Conservation (phyloP, 306 rosid genomes). For the Comarum palustre region DNA sequence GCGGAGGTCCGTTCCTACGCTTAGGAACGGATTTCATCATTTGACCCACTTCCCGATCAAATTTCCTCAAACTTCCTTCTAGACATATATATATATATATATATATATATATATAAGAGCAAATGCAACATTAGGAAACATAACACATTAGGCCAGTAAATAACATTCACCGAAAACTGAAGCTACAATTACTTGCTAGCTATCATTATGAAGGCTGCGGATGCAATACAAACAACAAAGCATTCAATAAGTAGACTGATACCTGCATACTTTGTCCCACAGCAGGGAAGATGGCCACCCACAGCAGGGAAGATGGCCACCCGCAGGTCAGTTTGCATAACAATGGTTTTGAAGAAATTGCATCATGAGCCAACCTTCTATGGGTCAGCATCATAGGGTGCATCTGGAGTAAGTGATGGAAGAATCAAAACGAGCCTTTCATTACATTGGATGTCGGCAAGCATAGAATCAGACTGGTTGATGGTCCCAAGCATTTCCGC, state of each 20-base stretch:
- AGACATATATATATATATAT: too few relatives aligned
- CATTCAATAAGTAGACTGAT: not conserved
- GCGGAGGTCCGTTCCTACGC: too few relatives aligned
- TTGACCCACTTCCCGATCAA: too few relatives aligned
- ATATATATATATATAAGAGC: not conserved
- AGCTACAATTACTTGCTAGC: not conserved
- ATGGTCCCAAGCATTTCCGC: conserved; percentile 56
- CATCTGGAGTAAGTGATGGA: conserved; percentile 29
- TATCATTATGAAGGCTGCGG: not conserved
- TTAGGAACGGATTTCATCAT: too few relatives aligned
- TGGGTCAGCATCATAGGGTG: conserved; percentile 70
- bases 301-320: not conserved
- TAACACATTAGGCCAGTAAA: not conserved
- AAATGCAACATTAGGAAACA: not conserved
- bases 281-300: not conserved
- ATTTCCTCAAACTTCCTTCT: too few relatives aligned
- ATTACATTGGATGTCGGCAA: conserved; percentile 38
- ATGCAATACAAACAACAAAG: conserved; percentile 10
- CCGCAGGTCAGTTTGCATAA: not conserved
- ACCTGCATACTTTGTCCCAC: conserved; percentile 3
- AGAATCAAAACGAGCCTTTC: conserved; percentile 45
- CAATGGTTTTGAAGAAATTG: not conserved
- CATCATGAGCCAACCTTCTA: conserved; percentile 25
- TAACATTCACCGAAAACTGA: conserved; percentile 8
- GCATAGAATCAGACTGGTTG: conserved; percentile 34